phyloP scores from a whole-genome alignment of 768 basidiomycete genomes.

The Albatrellus ellisii region DNA sequence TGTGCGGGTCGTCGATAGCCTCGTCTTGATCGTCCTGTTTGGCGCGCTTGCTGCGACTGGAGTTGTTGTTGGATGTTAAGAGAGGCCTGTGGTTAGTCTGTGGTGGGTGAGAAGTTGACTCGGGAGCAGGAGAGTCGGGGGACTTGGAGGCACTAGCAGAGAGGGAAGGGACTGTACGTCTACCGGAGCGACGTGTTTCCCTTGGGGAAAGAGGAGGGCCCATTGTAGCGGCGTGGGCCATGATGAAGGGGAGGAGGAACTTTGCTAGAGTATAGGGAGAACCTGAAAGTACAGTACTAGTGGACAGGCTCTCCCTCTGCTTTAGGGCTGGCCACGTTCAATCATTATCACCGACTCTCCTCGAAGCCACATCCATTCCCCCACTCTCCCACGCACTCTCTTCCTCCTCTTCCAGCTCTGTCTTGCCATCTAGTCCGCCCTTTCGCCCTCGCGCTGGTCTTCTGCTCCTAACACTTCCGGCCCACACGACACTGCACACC shows the following conservation, averaged over 20 bases:
- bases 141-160: slow-evolving; percentile 62
- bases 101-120: slow-evolving; percentile 22
- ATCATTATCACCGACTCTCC: slow-evolving; percentile 4
- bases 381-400: background rate
- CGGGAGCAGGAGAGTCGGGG: slow-evolving; percentile 52
- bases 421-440: no score
- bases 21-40: slow-evolving; percentile 72
- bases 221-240: slow-evolving; percentile 62
- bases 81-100: slow-evolving; percentile 16
- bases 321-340: slow-evolving; percentile 15
- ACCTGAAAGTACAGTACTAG: slow-evolving; percentile 4
- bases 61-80: slow-evolving; percentile 16
- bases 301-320: slow-evolving; percentile 7
- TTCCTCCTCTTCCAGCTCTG: no score
- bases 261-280: slow-evolving; percentile 7
- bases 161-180: slow-evolving; percentile 54
- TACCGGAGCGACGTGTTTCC: slow-evolving; percentile 66
- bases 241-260: slow-evolving; percentile 6
- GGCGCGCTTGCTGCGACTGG: slow-evolving; percentile 37
- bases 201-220: slow-evolving; percentile 67
- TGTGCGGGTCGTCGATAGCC: slow-evolving; percentile 36
- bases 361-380: background rate
- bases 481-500: no score
- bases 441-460: no score
- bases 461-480: no score